These are phyloP conservation scores for Mycena galopus DNA, from an alignment of 768 basidiomycete genomes.

Conservation along the genomic window DNA sequence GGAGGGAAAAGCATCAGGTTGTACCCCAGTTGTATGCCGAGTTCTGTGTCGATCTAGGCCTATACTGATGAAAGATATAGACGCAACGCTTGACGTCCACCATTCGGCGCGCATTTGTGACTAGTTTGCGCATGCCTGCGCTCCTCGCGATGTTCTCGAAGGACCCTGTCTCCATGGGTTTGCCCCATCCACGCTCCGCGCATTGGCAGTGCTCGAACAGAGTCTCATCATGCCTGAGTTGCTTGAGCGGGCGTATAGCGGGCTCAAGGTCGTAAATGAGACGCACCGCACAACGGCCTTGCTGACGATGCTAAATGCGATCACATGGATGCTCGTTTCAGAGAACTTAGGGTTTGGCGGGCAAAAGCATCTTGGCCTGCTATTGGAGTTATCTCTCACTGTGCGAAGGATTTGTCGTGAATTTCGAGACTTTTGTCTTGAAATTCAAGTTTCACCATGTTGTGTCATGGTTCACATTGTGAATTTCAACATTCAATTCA, in stretches of 20 bases:
- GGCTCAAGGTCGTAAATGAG: constrained; percentile 94
- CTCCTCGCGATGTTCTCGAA: constrained; percentile 93
- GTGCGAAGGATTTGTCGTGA: too few relatives aligned
- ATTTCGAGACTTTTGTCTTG: too few relatives aligned
- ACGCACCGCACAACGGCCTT: constrained; percentile 95
- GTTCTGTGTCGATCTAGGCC: background rate
- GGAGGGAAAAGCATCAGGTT: constrained; percentile 82
- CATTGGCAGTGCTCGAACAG: constrained; percentile 85
- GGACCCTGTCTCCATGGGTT: constrained; percentile 84
- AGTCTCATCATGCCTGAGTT: constrained; percentile 90
- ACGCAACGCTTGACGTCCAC: constrained; percentile 81
- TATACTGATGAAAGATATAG: constrained; percentile 49
- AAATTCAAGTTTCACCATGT: background rate
- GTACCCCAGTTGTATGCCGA: constrained; percentile 76
- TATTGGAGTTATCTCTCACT: constrained; percentile 91
- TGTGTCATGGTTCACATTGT: background rate
- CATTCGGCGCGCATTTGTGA: constrained; percentile 88
- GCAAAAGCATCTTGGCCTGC: constrained; percentile 88
- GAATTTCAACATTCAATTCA: background rate
- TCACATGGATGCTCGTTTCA: constrained; percentile 81
- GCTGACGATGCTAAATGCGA: constrained; percentile 83
- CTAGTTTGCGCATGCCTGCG: constrained; percentile 85
- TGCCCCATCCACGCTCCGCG: constrained; percentile 83
- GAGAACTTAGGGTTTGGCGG: constrained; percentile 87
- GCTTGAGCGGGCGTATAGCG: constrained; percentile 90